phyloP scores from a whole-genome alignment of 176 grass and related monocot species.

The Bonia amplexicaulis region DNA sequence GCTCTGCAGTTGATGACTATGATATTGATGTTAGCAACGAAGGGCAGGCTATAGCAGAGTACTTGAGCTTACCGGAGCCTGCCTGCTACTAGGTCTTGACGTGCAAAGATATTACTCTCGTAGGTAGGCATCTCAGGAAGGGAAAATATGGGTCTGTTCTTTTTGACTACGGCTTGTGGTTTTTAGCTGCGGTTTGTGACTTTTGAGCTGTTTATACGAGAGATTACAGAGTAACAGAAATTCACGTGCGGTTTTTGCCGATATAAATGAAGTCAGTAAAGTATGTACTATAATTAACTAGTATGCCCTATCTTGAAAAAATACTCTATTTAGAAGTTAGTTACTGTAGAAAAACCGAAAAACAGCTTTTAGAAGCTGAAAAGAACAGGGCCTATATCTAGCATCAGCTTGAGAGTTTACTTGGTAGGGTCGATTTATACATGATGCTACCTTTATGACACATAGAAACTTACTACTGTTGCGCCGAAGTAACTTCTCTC shows the following conservation, averaged over 20 bases:
- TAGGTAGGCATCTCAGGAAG: not conserved
- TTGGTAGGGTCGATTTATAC: slow-evolving; percentile 26
- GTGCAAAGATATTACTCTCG: not conserved
- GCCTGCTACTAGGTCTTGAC: slow-evolving; percentile 35
- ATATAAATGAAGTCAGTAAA: no score
- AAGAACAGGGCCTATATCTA: no score
- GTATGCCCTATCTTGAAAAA: no score
- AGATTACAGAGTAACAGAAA: no score
- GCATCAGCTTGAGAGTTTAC: not conserved
- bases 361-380: no score
- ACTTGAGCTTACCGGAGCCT: slow-evolving; percentile 58
- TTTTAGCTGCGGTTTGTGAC: no score
- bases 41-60: slow-evolving; percentile 79
- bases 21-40: slow-evolving; percentile 74
- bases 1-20: slow-evolving; percentile 57
- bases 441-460: slow-evolving; percentile 5
- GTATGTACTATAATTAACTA: no score
- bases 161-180: no score
- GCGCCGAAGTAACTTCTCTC: not conserved
- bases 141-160: not conserved
- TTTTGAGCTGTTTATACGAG: no score
- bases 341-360: no score
- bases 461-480: not conserved
- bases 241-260: no score
- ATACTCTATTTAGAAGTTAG: no score